Percentiles rank a stretch among this genome's conserved stretches.
Evolutionary conservation across 1,284 basidiomycete species (phyloP).

Genomic region (Cerioporus squamosus): DNA sequence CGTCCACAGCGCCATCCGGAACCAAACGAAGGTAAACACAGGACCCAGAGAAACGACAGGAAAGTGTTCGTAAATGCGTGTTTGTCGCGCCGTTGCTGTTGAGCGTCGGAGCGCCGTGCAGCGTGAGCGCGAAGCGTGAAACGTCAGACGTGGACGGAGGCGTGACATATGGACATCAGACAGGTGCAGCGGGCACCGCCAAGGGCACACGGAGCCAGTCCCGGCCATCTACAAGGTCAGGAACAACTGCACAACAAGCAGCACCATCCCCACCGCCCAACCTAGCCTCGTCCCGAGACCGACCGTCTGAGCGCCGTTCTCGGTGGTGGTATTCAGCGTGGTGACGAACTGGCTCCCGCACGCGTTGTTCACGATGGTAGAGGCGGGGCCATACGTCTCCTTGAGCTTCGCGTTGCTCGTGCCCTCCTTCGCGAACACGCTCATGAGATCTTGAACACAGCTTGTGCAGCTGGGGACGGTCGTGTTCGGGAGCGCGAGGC

Average conservation of each 20-base stretch:
- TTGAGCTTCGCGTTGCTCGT: conserved; percentile 35
- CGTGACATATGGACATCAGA: background rate
- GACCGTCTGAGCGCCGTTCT: background rate
- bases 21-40: background rate
- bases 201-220: background rate
- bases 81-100: background rate
- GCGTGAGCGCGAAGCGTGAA: background rate
- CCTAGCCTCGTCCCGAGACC: background rate
- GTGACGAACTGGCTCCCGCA: conserved; percentile 42
- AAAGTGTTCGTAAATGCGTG: background rate
- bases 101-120: background rate
- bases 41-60: background rate
- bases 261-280: background rate
- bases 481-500: conserved; percentile 50
- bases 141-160: too few species aligned
- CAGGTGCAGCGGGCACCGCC: background rate
- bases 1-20: background rate
- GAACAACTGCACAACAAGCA: background rate
- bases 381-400: conserved; percentile 45
- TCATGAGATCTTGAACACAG: conserved; percentile 62
- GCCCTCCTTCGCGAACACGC: conserved; percentile 41
- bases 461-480: conserved; percentile 56
- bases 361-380: conserved; percentile 32
- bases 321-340: background rate
- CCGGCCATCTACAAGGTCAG: background rate